Evolutionary conservation across 352 stramenopile genomes (phyloP), one percentile per base, ranked within the genome.

Genomic region (Elongisporangium undulatum): DNA sequence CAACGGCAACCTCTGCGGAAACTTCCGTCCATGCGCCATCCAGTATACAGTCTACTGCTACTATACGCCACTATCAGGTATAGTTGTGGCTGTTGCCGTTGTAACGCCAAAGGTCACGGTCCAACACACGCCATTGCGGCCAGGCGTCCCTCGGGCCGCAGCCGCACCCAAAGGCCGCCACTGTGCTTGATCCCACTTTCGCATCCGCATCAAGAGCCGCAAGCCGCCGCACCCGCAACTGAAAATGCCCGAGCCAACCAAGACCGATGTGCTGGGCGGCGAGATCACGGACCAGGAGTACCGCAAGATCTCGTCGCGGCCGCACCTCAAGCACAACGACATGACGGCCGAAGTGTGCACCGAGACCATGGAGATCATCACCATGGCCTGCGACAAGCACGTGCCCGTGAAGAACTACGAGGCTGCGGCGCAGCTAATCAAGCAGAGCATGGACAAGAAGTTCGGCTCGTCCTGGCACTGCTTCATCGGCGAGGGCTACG

Each of bases 371-470:
- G 95, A 99, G 78, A 96, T 99, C 63, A 97, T 97, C 62, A 98
- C 94, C 13, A 98, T 98, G 91, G 90, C 92, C 49, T 92, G 97
- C 26, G 94, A 99, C 67, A 99, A 98, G 69, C 96, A 98, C 61
- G 75, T 96, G 53, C 82, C 82, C 23, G 67, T 89, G 17, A 96
- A 97, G 67, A 97, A 98, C 75, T 99, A 98, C 74, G 94, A 99
- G 69, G 89, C 82, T 0, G 85, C 87, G 12, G 81, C 88, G 55
- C 85, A 96, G 64, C 74, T 97, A 15, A 98, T 98, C 62, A 98
- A 99, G 71, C 90, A 97, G 67, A 97, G 89, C 26, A 92, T 98
- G 73, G 95, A 99, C 79, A 98, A 99, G 77, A 98, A 98, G 70
- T 99, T 98, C 69, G 96, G 94, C 5, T 79, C 88, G 15, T 96